phyloP scores from a whole-genome alignment of 2,329 filamentous ascomycete genomes.

The Fusarium pseudograminearum region DNA sequence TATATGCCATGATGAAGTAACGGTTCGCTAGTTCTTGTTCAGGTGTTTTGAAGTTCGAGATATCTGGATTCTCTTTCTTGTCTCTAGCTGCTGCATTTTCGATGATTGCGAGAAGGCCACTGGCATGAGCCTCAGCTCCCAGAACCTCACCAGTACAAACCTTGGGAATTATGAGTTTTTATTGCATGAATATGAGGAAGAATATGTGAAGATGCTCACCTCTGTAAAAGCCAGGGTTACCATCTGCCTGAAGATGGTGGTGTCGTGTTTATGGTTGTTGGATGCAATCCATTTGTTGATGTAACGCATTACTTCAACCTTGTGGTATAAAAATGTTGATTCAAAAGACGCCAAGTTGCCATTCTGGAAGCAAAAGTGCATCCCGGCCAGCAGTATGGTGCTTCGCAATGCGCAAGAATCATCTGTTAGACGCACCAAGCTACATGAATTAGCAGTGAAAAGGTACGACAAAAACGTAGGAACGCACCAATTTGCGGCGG shows the following conservation, averaged over 20 bases:
- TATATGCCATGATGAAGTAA: constrained; percentile 19
- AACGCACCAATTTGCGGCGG: constrained; percentile 5
- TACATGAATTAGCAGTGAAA: neutral
- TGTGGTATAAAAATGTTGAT: constrained; percentile 16
- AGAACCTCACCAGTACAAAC: constrained; percentile 12
- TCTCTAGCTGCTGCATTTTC: neutral
- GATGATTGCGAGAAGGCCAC: constrained; percentile 20
- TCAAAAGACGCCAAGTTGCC: constrained; percentile 8
- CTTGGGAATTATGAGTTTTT: neutral
- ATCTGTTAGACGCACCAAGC: neutral
- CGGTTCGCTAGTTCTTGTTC: constrained; percentile 9
- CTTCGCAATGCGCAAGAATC: constrained; percentile 10
- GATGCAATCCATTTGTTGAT: constrained; percentile 21
- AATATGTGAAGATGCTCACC: neutral
- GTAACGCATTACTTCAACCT: constrained; percentile 11
- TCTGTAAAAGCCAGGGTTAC: constrained; percentile 19
- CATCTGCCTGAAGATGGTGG: constrained; percentile 11
- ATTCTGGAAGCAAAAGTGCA: constrained; percentile 24
- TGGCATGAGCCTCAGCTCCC: constrained; percentile 9
- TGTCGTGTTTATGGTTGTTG: neutral
- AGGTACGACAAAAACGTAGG: fast-evolving
- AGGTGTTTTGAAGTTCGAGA: neutral
- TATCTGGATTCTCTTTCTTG: neutral
- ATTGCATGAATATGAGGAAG: fast-evolving
- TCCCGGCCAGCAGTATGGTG: constrained; percentile 8